A percentile compares a stretch with the other conserved stretches of the same genome.
These are phyloP conservation scores for Chlorella sorokiniana DNA, from an alignment of 139 green algal species.

Conservation along the genomic window DNA sequence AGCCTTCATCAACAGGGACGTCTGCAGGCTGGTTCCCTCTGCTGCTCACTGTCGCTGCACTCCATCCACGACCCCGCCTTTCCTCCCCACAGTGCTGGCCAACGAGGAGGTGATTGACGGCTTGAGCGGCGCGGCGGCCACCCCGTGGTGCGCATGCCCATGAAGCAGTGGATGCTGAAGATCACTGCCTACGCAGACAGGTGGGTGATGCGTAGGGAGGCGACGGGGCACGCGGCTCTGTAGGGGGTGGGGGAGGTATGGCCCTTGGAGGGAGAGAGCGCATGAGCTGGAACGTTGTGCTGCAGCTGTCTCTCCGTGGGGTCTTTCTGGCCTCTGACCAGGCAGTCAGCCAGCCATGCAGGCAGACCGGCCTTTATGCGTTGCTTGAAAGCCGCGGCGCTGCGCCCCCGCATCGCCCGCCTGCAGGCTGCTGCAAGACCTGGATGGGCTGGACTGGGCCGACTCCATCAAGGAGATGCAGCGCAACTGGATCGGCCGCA, in stretches of 20 bases:
- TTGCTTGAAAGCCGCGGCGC: too few species aligned
- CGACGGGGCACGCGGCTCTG: background rate
- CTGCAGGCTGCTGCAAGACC: slow-evolving; percentile 81
- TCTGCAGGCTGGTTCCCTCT: background rate
- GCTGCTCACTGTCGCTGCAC: background rate
- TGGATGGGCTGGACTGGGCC: slow-evolving; percentile 94
- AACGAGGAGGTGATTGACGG: slow-evolving; percentile 98
- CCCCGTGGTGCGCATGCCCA: slow-evolving; percentile 94
- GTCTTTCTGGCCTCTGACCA: too few species aligned
- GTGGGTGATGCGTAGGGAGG: background rate
- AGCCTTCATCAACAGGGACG: background rate
- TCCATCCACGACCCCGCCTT: background rate
- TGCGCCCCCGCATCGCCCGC: too few species aligned
- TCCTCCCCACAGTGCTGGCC: slow-evolving; percentile 15
- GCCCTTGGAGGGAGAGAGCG: background rate
- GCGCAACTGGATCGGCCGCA: slow-evolving; percentile 97
- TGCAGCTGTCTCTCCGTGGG: too few species aligned
- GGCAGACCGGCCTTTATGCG: too few species aligned
- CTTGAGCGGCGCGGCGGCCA: slow-evolving; percentile 85
- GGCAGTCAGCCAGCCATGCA: too few species aligned
- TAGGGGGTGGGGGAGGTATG: background rate
- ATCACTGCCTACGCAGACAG: slow-evolving; percentile 97
- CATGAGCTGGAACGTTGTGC: too few species aligned
- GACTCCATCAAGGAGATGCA: slow-evolving; percentile 99
- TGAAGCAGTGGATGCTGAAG: slow-evolving; percentile 99